Conservation (phyloP, 345 rosid species). For the Salix koriyanagi region DNA sequence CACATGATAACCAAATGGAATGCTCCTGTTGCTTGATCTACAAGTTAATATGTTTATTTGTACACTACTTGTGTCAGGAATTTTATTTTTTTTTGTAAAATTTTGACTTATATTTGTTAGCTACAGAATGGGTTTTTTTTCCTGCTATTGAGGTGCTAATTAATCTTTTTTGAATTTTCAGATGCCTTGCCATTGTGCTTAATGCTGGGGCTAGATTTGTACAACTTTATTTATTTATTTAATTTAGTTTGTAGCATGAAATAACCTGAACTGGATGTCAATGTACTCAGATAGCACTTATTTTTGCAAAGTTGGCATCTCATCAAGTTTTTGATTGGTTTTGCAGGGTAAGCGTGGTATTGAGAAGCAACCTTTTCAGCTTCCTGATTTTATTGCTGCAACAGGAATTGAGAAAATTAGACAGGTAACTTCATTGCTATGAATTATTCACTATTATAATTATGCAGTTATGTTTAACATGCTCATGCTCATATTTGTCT, state of each 20-base stretch:
- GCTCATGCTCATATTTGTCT: background rate
- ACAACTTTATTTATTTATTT: slow-evolving; percentile 14
- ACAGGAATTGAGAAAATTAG: slow-evolving; percentile 98
- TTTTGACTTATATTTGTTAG: slow-evolving; percentile 14
- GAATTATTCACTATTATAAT: background rate
- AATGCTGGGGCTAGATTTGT: slow-evolving; percentile 39
- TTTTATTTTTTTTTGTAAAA: background rate
- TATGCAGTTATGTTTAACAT: background rate
- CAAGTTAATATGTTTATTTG: background rate
- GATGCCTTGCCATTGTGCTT: slow-evolving; percentile 47
- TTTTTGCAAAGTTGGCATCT: slow-evolving; percentile 25
- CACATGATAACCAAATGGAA: background rate
- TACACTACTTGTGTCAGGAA: slow-evolving; percentile 17
- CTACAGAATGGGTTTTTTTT: slow-evolving; percentile 16
- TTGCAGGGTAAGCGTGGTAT: slow-evolving; percentile 99
- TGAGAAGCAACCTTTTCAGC: slow-evolving; percentile 97
- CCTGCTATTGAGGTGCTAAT: slow-evolving; percentile 33
- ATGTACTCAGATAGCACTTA: background rate
- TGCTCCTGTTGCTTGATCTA: background rate
- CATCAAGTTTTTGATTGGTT: slow-evolving; percentile 32
- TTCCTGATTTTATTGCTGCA: slow-evolving; percentile 99
- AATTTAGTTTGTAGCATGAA: slow-evolving; percentile 6
- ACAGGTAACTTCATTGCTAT: slow-evolving; percentile 55
- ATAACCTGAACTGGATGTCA: slow-evolving; percentile 14
- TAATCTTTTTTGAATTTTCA: slow-evolving; percentile 55